Evolutionary conservation across 108 stramenopile genomes (phyloP).

Genomic region (Nitzschia sp.): DNA sequence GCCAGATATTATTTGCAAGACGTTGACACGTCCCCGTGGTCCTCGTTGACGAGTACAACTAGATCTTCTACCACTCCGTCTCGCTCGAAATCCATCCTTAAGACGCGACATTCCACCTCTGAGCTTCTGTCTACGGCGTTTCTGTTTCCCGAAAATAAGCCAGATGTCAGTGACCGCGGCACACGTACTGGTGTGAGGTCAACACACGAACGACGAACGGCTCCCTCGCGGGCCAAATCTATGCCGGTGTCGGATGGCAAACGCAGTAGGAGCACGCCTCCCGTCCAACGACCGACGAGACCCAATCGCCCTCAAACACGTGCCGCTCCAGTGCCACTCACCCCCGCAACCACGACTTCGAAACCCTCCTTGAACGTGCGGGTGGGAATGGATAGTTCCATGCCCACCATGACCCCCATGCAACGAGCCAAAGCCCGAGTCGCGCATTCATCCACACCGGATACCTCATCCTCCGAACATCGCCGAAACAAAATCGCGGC

Average conservation of each 20-base stretch:
- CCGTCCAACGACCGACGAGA: neutral
- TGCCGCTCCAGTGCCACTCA: neutral
- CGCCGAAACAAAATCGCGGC: no score
- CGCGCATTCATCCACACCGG: neutral
- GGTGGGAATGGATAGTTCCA: neutral
- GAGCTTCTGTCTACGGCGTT: neutral
- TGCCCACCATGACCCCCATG: neutral
- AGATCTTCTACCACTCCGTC: no score
- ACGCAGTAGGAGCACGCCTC: neutral
- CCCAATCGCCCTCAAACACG: neutral
- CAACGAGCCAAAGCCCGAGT: neutral
- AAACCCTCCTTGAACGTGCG: neutral
- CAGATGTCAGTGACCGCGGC: neutral
- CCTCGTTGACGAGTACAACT: neutral
- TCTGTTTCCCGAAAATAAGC: neutral
- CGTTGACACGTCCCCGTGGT: neutral
- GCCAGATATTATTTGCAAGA: neutral
- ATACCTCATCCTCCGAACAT: neutral
- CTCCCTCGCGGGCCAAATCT: neutral
- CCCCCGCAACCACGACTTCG: neutral
- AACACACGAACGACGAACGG: neutral
- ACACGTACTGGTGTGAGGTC: no score
- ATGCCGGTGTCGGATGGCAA: neutral
- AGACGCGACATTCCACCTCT: neutral
- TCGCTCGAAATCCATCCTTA: constrained; percentile 1